Evolutionary conservation across 345 rosid species (phyloP), one percentile per base, ranked within the genome.

Genomic region (Orychophragmus violaceus): DNA sequence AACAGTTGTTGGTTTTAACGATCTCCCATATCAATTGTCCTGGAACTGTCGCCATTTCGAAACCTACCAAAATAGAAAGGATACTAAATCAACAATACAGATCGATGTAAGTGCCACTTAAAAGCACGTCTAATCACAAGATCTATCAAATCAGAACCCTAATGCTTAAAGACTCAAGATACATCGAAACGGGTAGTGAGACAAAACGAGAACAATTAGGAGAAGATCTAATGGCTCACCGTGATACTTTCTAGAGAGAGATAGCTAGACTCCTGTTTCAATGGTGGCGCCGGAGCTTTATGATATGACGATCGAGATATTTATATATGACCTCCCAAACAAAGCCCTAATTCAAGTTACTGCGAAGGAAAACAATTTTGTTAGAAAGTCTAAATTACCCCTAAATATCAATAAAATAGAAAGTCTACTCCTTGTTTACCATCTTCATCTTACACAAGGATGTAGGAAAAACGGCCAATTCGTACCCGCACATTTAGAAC

Each of bases 11-110:
- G 7, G 59, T 84, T 86, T 88, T 88, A 45, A 88, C 87, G 2
- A 86, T 79, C 87, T 88, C 88, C 96, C 92, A 88, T 32, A 88
- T 76, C 81, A 88, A 63, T 39, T 78, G 88, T 18, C 84, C 88
- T 17, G 96, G 87, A 37, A 84, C 90, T 27, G 96, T 79, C 58
- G 92, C 79, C 96, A 88, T 88, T 69, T 73, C 61, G 7, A 12
- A n/a, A 54, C 66, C 74, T 56, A 60, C 9, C 36, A 53, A 11
- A 48, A 41, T 1, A 13, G 5, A 29, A 50, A 10, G 0, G 6
- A 55, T 18, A 37, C 1, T 37, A 1, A 32, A 62, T 36, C 49
- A 41, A 24, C 19, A n/a, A 48, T 0, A 37, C 53, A 49, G 3
- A 63, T 52, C 55, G 16, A 61, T 52, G 11, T 3, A 39, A 39